Conservation (phyloP, 2,329 filamentous ascomycete genomes). For the Ophioceras dolichostomum region DNA sequence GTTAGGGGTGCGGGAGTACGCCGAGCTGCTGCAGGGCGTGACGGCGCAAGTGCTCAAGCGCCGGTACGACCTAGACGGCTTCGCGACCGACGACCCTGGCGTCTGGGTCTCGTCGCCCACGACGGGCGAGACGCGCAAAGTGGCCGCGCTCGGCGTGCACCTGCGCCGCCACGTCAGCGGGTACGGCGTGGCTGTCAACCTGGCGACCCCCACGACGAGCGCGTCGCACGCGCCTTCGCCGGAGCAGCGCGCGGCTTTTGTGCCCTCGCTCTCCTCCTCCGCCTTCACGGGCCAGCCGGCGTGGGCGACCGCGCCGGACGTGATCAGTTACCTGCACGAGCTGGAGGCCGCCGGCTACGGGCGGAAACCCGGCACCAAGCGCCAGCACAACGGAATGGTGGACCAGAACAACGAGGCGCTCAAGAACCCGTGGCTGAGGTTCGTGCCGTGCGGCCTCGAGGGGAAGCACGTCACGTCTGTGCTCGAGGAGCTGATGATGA, state of each 20-base stretch:
- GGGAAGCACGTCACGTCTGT: constrained; percentile 73
- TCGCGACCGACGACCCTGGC: constrained; percentile 64
- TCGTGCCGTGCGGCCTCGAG: constrained; percentile 81
- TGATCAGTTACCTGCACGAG: background rate
- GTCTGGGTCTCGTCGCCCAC: constrained; percentile 51
- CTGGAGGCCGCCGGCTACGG: background rate
- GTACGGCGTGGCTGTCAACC: constrained; percentile 73
- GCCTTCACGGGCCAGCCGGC: background rate
- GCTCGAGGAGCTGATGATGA: constrained; percentile 30
- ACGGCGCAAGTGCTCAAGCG: constrained; percentile 52
- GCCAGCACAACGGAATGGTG: background rate
- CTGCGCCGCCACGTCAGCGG: constrained; percentile 71
- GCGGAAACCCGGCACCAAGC: background rate
- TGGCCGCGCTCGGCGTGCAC: constrained; percentile 88
- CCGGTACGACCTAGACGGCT: constrained; percentile 46
- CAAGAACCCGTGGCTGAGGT: constrained; percentile 49
- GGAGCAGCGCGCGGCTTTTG: no score
- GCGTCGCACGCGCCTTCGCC: constrained; percentile 11
- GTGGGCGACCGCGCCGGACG: no score
- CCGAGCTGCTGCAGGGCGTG: constrained; percentile 63
- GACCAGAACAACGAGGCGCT: constrained; percentile 30
- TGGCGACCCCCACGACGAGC: constrained; percentile 41
- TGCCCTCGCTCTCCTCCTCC: background rate
- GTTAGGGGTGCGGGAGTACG: constrained; percentile 64
- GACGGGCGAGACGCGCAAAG: constrained; percentile 45